These are phyloP conservation scores for Atkinsonella texensis DNA, from an alignment of 2,329 filamentous ascomycete genomes.

Conservation along the genomic window DNA sequence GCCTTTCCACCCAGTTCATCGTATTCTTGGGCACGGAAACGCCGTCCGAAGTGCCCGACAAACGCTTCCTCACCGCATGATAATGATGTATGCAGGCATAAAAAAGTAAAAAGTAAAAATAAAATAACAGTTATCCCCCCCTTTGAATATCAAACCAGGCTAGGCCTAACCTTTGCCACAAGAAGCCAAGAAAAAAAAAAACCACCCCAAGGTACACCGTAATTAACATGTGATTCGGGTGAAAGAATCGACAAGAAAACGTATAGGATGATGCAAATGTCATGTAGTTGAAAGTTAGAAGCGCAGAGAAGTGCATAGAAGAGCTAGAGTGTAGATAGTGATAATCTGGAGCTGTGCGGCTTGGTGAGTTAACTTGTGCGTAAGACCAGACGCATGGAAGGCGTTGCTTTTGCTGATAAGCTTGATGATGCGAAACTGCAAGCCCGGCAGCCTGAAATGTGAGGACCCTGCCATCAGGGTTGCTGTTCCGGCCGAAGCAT, in stretches of 20 bases:
- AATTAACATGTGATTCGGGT: conserved; percentile 2
- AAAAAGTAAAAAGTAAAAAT: conserved; percentile 1
- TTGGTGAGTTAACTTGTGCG: background rate
- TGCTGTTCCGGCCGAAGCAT: background rate
- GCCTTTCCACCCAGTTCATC: background rate
- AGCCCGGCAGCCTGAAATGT: background rate
- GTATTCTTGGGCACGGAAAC: background rate
- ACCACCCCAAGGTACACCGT: conserved; percentile 1
- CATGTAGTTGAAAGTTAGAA: background rate
- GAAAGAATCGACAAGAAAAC: background rate
- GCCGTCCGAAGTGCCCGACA: background rate
- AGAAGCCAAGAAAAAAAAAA: conserved; percentile 1
- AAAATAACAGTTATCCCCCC: background rate
- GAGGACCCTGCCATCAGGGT: background rate
- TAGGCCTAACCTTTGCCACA: background rate
- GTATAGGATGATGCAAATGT: background rate
- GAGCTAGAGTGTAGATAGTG: background rate
- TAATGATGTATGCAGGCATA: conserved; percentile 5
- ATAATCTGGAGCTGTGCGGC: background rate
- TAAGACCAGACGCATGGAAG: background rate
- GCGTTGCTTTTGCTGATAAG: background rate
- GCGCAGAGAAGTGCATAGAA: background rate
- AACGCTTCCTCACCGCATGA: background rate
- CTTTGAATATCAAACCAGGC: conserved; percentile 7
- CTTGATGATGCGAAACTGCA: background rate